phyloP scores from a whole-genome alignment of 2,329 filamentous ascomycete species.

The Delphinella strobiligena region DNA sequence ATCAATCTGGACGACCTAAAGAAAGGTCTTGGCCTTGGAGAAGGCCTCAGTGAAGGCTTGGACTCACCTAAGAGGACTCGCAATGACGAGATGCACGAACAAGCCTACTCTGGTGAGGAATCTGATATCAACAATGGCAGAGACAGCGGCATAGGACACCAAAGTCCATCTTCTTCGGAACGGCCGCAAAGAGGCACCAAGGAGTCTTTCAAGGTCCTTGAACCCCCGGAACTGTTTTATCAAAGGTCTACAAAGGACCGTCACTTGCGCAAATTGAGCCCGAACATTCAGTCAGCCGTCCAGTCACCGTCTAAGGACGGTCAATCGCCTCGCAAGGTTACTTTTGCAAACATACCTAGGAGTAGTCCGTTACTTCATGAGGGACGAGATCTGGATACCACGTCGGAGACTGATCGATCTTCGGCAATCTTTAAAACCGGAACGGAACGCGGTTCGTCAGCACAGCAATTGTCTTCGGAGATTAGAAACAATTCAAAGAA shows the following conservation, averaged over 20 bases:
- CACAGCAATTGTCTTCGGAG: background rate
- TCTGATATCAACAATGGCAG: constrained; percentile 6
- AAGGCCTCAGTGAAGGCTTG: constrained; percentile 23
- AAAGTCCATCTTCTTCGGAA: constrained; percentile 9
- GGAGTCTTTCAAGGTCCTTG: constrained; percentile 14
- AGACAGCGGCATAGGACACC: constrained; percentile 1
- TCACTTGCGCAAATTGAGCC: constrained; percentile 14
- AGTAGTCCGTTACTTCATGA: background rate
- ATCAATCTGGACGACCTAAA: constrained; percentile 50
- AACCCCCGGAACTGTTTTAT: constrained; percentile 24
- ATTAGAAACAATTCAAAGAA: background rate
- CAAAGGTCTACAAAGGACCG: constrained; percentile 18
- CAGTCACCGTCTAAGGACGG: too few relatives aligned
- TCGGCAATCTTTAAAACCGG: too few relatives aligned
- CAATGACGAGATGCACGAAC: too few relatives aligned
- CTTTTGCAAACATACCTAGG: constrained; percentile 19
- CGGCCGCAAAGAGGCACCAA: constrained; percentile 12
- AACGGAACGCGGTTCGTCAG: background rate
- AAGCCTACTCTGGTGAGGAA: constrained; percentile 17
- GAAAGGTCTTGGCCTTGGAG: constrained; percentile 49
- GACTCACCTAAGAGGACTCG: background rate
- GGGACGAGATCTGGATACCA: background rate
- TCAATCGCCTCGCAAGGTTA: constrained; percentile 10
- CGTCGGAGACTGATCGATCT: background rate
- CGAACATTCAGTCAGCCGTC: constrained; percentile 4